Percentiles rank a stretch among this genome's conserved stretches.
Evolutionary conservation across 176 grass and related monocot genomes (phyloP).

Genomic region (Phoenix roebelenii): DNA sequence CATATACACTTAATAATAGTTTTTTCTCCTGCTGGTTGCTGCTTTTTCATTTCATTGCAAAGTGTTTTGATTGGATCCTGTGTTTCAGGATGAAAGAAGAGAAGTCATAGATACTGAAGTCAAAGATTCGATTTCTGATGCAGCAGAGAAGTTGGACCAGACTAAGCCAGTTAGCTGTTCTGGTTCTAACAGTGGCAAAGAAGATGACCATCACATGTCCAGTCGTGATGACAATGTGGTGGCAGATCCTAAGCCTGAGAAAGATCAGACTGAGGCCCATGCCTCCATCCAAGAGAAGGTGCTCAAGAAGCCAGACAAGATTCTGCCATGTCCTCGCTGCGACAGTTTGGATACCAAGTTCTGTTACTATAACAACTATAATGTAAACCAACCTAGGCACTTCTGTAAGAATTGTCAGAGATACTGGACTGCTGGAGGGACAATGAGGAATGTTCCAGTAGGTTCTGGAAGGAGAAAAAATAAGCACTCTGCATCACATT

Average conservation of each 20-base stretch:
- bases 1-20: not conserved
- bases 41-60: not conserved
- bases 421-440: constrained; percentile 16
- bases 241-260: not conserved
- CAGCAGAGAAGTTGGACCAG: not conserved
- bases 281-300: not conserved
- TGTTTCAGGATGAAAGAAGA: not conserved
- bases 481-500: constrained; percentile 1
- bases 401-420: constrained; percentile 18
- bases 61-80: not conserved
- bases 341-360: constrained; percentile 13
- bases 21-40: not conserved
- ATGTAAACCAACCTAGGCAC: constrained; percentile 14
- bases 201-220: not conserved
- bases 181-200: not conserved
- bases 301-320: constrained; percentile 13
- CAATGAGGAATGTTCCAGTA: constrained; percentile 9
- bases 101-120: constrained; percentile 5
- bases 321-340: constrained; percentile 15
- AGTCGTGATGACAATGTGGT: not conserved
- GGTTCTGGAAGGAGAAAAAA: constrained; percentile 11
- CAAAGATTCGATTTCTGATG: not conserved
- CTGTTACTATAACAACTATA: constrained; percentile 20
- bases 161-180: not conserved
- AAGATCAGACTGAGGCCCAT: not conserved